phyloP scores from a whole-genome alignment of 1,139 yeast species.

The Yarrowia galli region DNA sequence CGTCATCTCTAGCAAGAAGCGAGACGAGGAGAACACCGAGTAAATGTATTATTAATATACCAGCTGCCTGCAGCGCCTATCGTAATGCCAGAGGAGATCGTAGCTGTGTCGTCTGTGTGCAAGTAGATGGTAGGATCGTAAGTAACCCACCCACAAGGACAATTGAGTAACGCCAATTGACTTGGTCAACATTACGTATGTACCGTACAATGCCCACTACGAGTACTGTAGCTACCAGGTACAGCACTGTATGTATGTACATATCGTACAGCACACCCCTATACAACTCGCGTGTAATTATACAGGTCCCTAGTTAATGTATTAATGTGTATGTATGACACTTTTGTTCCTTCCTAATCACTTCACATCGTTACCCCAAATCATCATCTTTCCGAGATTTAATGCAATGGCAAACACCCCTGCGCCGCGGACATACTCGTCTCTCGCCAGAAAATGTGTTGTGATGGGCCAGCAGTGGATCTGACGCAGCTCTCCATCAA shows the following conservation, averaged over 20 bases:
- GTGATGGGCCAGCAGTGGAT: constrained; percentile 38
- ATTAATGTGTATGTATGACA: background rate
- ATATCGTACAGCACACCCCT: too few species aligned
- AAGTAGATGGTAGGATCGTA: background rate
- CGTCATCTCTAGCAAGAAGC: constrained; percentile 32
- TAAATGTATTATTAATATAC: constrained; percentile 11
- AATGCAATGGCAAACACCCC: constrained; percentile 27
- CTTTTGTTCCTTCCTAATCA: background rate
- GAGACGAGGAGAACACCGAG: constrained; percentile 30
- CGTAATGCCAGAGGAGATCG: background rate
- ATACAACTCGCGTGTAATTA: background rate
- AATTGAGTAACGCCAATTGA: background rate
- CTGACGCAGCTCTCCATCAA: constrained; percentile 37
- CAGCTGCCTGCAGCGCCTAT: background rate
- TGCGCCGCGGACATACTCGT: constrained; percentile 22
- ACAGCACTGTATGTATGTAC: too few species aligned
- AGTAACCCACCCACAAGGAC: background rate
- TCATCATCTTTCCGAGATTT: constrained; percentile 29
- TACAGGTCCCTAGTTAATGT: constrained; percentile 4
- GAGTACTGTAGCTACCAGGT: too few species aligned
- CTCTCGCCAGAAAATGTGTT: constrained; percentile 20
- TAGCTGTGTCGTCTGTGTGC: too few species aligned
- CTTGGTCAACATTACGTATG: too few species aligned
- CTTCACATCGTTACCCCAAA: constrained; percentile 28
- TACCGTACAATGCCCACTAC: too few species aligned